Percentiles rank a stretch among this genome's conserved stretches.
These are phyloP conservation scores for Alternaria brassicae DNA, from an alignment of 2,329 filamentous ascomycete species.

Conservation along the genomic window DNA sequence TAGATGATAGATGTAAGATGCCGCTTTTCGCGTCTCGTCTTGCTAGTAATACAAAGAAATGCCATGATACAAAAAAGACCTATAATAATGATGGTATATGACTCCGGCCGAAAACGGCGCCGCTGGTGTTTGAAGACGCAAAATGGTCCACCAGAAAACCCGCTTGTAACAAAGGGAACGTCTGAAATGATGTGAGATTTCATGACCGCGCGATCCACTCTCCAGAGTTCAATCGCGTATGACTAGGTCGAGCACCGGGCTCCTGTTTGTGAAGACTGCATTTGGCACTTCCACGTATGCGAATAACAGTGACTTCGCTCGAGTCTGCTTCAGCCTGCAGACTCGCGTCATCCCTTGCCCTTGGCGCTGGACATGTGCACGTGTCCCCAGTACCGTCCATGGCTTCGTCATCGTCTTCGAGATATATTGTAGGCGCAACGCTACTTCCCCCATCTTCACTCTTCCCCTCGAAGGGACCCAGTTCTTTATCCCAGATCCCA, in stretches of 20 bases:
- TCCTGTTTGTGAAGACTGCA: neutral
- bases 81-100: constrained; percentile 2
- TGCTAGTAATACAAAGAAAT: neutral
- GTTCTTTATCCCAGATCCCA: neutral
- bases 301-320: constrained; percentile 1
- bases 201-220: neutral
- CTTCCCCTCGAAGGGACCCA: neutral
- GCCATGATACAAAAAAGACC: neutral
- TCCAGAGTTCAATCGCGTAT: neutral
- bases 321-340: constrained; percentile 3
- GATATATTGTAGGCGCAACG: neutral
- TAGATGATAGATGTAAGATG: neutral
- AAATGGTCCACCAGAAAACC: neutral
- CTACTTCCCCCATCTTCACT: neutral
- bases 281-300: neutral
- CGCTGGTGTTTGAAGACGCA: neutral
- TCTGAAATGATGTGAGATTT: neutral
- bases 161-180: neutral
- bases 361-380: neutral
- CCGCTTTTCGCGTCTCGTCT: neutral
- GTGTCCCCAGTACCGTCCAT: neutral
- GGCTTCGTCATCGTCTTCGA: neutral
- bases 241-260: neutral
- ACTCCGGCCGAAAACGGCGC: neutral
- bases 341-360: neutral